phyloP scores from a whole-genome alignment of 164 flowering plant species.

The Macadamia integrifolia region DNA sequence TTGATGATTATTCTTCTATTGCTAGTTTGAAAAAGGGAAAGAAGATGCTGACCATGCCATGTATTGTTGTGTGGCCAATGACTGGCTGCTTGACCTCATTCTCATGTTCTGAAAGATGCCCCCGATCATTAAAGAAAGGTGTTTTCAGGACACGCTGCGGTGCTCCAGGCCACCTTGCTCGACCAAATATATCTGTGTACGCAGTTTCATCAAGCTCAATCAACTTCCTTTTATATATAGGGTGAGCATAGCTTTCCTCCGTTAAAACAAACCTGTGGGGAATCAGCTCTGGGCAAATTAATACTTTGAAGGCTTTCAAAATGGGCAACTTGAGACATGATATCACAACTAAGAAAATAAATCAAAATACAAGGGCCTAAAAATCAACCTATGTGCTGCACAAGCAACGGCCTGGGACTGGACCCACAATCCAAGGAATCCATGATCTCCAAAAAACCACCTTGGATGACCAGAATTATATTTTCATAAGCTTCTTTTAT shows the following conservation, averaged over 20 bases:
- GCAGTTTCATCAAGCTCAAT: slow-evolving; percentile 55
- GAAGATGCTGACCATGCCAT: slow-evolving; percentile 51
- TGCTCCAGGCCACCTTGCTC: slow-evolving; percentile 94
- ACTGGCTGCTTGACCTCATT: slow-evolving; percentile 64
- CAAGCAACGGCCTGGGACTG: too few species aligned
- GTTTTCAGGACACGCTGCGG: slow-evolving; percentile 74
- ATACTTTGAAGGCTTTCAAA: not conserved
- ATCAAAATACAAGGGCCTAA: too few species aligned
- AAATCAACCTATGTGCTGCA: too few species aligned
- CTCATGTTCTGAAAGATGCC: slow-evolving; percentile 51
- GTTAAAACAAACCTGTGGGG: slow-evolving; percentile 73
- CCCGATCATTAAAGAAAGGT: slow-evolving; percentile 56
- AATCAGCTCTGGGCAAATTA: not conserved
- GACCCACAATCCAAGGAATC: too few species aligned
- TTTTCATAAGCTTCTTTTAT: too few species aligned
- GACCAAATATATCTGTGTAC: slow-evolving; percentile 72
- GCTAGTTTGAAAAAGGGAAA: not conserved
- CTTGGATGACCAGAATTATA: too few species aligned
- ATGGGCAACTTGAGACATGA: not conserved
- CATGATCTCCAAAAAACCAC: too few species aligned
- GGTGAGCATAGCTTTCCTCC: slow-evolving; percentile 87
- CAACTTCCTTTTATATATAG: slow-evolving; percentile 65
- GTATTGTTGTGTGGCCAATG: slow-evolving; percentile 68
- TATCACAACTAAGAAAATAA: too few species aligned
- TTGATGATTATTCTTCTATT: too few species aligned